Evolutionary conservation across 345 rosid genomes (phyloP), one percentile per base, ranked within the genome.

Genomic region (Luvunga scandens): DNA sequence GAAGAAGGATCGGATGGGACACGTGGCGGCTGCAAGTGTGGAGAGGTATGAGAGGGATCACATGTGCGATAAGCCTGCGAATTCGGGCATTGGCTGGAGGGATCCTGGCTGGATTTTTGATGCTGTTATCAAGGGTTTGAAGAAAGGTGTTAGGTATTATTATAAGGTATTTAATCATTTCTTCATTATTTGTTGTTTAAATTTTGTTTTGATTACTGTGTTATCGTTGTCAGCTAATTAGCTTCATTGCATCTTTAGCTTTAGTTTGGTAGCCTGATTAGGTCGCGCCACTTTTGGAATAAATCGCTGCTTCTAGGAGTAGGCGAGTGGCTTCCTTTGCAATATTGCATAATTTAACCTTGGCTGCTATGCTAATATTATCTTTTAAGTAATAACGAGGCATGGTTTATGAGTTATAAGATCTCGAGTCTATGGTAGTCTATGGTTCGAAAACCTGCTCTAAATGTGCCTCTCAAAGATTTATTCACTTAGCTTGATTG

Each of bases 21-120:
- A 69, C 72, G 9, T 59, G 9, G 81, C 60, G 53, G 81, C 53
- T 82, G 87, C 95, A 72, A 88, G 88, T 83, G 94, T 83, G 77
- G 83, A n/a, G 79, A 86, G 91, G 87, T 95, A 95, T 53, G 96
- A 91, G 87, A 85, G 75, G 77, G 93, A 91, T 63, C 87, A 92
- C 57, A 84, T 95, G 97, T 93, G 98, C 63, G 91, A 93, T 77
- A 79, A 82, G n/a, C 98, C 98, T 2, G 98, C 98, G 12, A 95
- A 95, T 72, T 36, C 81, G 2, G 85, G 91, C 2, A n/a, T 85
- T 30, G 97, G 95, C 64, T 93, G 98, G 97, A 92, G 98, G 77
- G 98, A 95, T 87, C 97, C 98, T 8, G 97, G 98, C 30, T 95
- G 97, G 98, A 86, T 85, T 28, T 90, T 92, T 65, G 92, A 91